A percentile compares a stretch with the other conserved stretches of the same genome.
phyloP scores from a whole-genome alignment of 2,329 filamentous ascomycete species.

The Penicillium freii region DNA sequence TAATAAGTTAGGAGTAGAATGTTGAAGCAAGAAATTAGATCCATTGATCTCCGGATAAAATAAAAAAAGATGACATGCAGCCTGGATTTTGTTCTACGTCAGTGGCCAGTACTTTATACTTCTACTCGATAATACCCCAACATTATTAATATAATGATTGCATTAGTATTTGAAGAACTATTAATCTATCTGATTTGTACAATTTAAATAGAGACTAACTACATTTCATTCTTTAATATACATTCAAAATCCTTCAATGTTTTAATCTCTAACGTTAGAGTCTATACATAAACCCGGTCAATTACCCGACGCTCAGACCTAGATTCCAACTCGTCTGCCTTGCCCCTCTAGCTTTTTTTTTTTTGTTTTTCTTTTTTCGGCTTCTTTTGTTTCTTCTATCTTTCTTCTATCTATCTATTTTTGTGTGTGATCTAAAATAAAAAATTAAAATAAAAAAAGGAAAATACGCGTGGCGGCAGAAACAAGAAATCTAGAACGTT shows the following conservation, averaged over 20 bases:
- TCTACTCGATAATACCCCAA: neutral
- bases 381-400: neutral
- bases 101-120: neutral
- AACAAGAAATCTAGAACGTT: conserved; percentile 8
- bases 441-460: neutral
- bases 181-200: neutral
- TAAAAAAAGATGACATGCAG: neutral
- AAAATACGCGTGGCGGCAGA: neutral
- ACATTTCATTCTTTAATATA: neutral
- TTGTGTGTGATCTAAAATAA: neutral
- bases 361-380: neutral
- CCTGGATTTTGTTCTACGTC: conserved; percentile 1
- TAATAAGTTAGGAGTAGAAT: neutral
- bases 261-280: no score
- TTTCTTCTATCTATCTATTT: neutral
- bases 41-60: neutral
- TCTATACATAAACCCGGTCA: neutral
- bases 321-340: conserved; percentile 13
- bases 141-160: neutral
- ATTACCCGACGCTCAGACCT: conserved; percentile 9
- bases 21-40: neutral
- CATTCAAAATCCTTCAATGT: neutral
- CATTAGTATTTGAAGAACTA: neutral
- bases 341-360: conserved; percentile 4
- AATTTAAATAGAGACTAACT: neutral